Percentiles rank a stretch among this genome's conserved stretches.
phyloP scores from a whole-genome alignment of 2,329 filamentous ascomycete species.

The Exophiala mesophila region DNA sequence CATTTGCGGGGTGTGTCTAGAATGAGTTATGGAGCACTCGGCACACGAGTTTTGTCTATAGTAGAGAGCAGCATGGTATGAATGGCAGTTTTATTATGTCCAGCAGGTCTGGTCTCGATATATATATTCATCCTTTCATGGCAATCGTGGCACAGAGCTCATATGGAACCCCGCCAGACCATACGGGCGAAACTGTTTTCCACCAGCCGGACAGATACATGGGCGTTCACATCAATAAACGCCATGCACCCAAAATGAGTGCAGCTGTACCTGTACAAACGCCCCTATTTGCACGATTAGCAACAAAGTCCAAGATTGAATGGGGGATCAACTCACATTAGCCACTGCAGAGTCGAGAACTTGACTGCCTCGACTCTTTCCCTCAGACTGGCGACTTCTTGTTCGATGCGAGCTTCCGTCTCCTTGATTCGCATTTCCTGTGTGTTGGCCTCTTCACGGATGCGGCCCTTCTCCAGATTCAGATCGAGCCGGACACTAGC shows the following conservation, averaged over 20 bases:
- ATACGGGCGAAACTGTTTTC: too few relatives aligned
- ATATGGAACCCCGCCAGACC: too few relatives aligned
- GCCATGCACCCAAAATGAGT: slow-evolving; percentile 63
- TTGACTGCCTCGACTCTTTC: slow-evolving; percentile 96
- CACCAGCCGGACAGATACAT: too few relatives aligned
- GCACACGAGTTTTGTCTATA: too few relatives aligned
- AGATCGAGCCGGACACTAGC: slow-evolving; percentile 87
- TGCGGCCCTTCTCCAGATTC: slow-evolving; percentile 94
- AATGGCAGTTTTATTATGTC: too few relatives aligned
- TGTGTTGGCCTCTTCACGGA: slow-evolving; percentile 89
- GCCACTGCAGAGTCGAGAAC: slow-evolving; percentile 95
- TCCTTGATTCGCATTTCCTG: slow-evolving; percentile 99
- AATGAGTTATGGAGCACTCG: too few relatives aligned
- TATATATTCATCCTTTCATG: too few relatives aligned
- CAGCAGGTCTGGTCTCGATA: too few relatives aligned
- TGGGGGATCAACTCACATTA: slow-evolving; percentile 69
- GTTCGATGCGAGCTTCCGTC: slow-evolving; percentile 96
- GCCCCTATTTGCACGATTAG: slow-evolving; percentile 44
- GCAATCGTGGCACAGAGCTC: too few relatives aligned
- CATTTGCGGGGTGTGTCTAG: too few relatives aligned
- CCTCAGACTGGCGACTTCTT: slow-evolving; percentile 83
- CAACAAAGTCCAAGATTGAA: slow-evolving; percentile 3
- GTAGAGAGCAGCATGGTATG: too few relatives aligned
- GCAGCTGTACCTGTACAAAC: slow-evolving; percentile 63
- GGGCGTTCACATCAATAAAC: slow-evolving; percentile 54